phyloP scores from a whole-genome alignment of 352 stramenopile species.

The Achlya hypogyna region DNA sequence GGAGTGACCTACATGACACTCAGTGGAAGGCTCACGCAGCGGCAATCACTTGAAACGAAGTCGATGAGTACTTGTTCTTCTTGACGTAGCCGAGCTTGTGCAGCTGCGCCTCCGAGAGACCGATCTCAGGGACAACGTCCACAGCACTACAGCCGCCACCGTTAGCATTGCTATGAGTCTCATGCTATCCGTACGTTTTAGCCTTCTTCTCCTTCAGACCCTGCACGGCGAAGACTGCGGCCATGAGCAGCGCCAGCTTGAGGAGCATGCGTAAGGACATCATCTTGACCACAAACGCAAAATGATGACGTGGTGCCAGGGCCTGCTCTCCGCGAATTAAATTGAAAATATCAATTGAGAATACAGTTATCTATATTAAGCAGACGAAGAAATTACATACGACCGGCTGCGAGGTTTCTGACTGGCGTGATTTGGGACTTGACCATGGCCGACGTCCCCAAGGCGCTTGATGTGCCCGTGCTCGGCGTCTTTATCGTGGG shows the following conservation, averaged over 20 bases:
- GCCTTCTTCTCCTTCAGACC: slow-evolving; percentile 1
- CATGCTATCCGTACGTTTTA: not conserved
- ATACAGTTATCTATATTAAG: not conserved
- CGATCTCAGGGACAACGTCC: not conserved
- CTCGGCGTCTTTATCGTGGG: slow-evolving; percentile 18
- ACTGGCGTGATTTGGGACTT: too few species aligned
- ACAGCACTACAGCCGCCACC: not conserved
- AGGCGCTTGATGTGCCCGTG: slow-evolving; percentile 13
- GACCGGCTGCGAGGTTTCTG: not conserved
- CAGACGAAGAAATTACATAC: not conserved
- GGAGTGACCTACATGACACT: slow-evolving; percentile 37
- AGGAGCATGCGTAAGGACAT: not conserved
- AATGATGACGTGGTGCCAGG: not conserved
- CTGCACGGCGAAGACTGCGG: not conserved
- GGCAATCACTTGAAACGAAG: slow-evolving; percentile 41
- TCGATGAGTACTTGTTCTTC: slow-evolving; percentile 64
- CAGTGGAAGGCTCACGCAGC: not conserved
- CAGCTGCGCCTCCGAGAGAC: slow-evolving; percentile 53
- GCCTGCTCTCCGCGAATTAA: not conserved
- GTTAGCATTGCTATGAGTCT: not conserved
- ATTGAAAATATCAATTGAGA: not conserved
- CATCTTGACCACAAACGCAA: slow-evolving; percentile 2
- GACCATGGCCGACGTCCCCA: not conserved
- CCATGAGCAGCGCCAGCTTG: not conserved
- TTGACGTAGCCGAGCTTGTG: slow-evolving; percentile 72